Evolutionary conservation across 2,329 filamentous ascomycete genomes (phyloP), one percentile per base, ranked within the genome.

Genomic region (Akanthomyces muscarius): DNA sequence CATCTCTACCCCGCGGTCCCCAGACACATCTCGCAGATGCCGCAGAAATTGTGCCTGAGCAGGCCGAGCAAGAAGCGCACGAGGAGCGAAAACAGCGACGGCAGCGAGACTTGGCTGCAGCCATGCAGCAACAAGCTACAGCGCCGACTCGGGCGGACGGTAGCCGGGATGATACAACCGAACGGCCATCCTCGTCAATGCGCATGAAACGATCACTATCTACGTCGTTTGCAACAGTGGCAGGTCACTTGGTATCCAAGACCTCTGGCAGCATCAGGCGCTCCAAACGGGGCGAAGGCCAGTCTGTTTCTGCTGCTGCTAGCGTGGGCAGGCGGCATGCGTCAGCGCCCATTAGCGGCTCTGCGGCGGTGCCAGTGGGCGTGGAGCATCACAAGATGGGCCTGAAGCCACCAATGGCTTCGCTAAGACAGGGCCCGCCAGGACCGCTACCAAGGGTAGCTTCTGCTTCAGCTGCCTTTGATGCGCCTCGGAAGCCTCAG

Each of bases 161-260:
- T 41, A 57, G 65, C 13, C 64, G 65, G 36, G 48, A 54, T 36
- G 62, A 70, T 64, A 68, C 74, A 1, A 69, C 72, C 2, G 76
- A 80, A 44, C 73, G 73, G 33, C 78, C 78, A 7, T 55, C 59
- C 1, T 77, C 79, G 2, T 75, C 78, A 8, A 81, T 78, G 67
- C 76, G 73, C 57, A 75, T 81, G 14, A 79, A 77, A 61, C 80
- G 82, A 64, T 86, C 86, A 18, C 75, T 84, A 30, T 87, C 86
- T 18, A 82, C 85, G 78, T 83, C 86, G 61, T 84, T 88, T 64
- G 78, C 78, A 64, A 83, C 85, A 6, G 62, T 58, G 1, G 79
- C 85, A 18, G 78, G 76, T 56, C 81, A 76, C 56, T 87, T 85
- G 84, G 82, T 86, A 65, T 75, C 82, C 41, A 82, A 77, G 70